A percentile compares a stretch with the other conserved stretches of the same genome.
phyloP scores from a whole-genome alignment of 2,329 filamentous ascomycete species.

The Niveomyces coronatus region DNA sequence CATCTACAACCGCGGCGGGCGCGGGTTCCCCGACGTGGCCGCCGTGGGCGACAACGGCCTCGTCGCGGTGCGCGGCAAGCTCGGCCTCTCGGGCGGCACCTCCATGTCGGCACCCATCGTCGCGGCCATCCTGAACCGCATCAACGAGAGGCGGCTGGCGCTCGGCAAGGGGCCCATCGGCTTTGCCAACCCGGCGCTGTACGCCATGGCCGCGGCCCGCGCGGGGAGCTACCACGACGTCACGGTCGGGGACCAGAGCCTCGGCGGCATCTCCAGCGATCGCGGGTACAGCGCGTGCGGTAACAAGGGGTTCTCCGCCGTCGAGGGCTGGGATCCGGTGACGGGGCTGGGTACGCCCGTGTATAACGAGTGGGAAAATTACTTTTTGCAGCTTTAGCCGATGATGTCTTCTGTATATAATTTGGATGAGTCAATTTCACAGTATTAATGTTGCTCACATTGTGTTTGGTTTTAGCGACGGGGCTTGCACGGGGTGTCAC shows the following conservation, averaged over 20 bases:
- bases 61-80: constrained; percentile 32
- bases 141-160: constrained; percentile 27
- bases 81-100: constrained; percentile 37
- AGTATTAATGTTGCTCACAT: no score
- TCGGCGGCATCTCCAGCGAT: constrained; percentile 2
- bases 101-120: constrained; percentile 19
- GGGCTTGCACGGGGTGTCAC: no score
- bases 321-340: constrained; percentile 18
- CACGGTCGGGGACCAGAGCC: constrained; percentile 15
- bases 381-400: constrained; percentile 2
- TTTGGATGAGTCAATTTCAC: neutral
- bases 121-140: constrained; percentile 12
- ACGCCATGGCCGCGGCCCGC: constrained; percentile 10
- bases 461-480: no score
- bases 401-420: neutral
- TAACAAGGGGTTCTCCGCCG: constrained; percentile 17
- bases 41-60: constrained; percentile 34
- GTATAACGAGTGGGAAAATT: constrained; percentile 5
- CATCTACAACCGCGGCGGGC: constrained; percentile 30
- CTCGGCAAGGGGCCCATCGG: constrained; percentile 25
- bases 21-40: constrained; percentile 34
- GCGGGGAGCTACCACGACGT: constrained; percentile 16
- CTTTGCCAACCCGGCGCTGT: constrained; percentile 25
- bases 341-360: constrained; percentile 16
- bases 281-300: constrained; percentile 14